Evolutionary conservation across 1,139 yeast genomes (phyloP).

Genomic region (Debaryomyces psychrophilus): DNA sequence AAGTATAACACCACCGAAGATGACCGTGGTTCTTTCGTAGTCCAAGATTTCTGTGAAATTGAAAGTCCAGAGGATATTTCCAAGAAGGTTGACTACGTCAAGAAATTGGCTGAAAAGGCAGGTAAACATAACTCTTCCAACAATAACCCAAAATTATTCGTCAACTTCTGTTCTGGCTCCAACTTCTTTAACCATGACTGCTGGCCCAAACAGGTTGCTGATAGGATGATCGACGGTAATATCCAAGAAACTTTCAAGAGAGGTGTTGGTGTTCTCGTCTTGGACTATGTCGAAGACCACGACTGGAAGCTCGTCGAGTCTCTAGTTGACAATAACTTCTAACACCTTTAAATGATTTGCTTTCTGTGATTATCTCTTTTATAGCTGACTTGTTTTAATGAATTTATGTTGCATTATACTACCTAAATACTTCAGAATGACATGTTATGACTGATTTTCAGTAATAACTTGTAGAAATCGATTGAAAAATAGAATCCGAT

Average conservation of each 20-base stretch:
- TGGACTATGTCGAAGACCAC: slow-evolving; percentile 68
- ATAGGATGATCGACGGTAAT: slow-evolving; percentile 51
- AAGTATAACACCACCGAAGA: slow-evolving; percentile 66
- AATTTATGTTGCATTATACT: neutral
- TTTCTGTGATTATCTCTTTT: neutral
- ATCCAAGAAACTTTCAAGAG: slow-evolving; percentile 53
- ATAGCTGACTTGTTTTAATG: neutral
- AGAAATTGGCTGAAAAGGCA: slow-evolving; percentile 59
- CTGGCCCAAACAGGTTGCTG: slow-evolving; percentile 74
- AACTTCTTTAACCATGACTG: slow-evolving; percentile 71
- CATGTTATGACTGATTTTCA: neutral
- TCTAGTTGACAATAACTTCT: slow-evolving; percentile 61
- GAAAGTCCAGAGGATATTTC: slow-evolving; percentile 53
- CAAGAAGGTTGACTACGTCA: slow-evolving; percentile 62
- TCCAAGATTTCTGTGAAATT: slow-evolving; percentile 78
- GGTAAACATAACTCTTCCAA: slow-evolving; percentile 49
- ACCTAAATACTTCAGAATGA: neutral
- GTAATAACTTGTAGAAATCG: neutral
- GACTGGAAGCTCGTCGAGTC: slow-evolving; percentile 61
- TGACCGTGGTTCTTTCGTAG: slow-evolving; percentile 62
- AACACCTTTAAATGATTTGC: slow-evolving; percentile 9
- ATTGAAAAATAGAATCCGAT: neutral
- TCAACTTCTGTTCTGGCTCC: slow-evolving; percentile 77
- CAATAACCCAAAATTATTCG: slow-evolving; percentile 58
- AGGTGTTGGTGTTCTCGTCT: slow-evolving; percentile 62